Evolutionary conservation across 176 grass and related monocot genomes (phyloP), one percentile per base, ranked within the genome.

Genomic region (Luzula sylvatica): DNA sequence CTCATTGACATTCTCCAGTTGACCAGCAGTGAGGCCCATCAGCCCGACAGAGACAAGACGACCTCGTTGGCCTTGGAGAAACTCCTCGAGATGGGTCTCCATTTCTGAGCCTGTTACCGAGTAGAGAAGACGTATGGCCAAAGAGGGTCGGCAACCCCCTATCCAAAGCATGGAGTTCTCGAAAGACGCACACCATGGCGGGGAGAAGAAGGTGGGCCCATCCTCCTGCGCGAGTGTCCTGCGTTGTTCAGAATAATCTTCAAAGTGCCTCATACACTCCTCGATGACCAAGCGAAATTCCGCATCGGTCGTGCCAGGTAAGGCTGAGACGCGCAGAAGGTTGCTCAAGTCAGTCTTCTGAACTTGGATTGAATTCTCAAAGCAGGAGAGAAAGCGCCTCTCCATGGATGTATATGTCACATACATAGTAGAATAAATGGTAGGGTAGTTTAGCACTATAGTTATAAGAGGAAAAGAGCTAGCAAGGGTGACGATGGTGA

Each of bases 121-220:
- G 66, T 88, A 84, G 15, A 88, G 46, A 9, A 95, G 83, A 27
- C 76, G 80, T 61, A 88, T 67, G 51, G 61, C 20, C 42, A 95
- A 61, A n/a, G 83, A 66, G 0, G 83, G 79, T 24, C 83, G 89
- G 69, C 88, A 94, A 13, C 79, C 78, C 0, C 79, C 88, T 40
- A 87, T 39, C 75, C 68, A 94, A 44, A 84, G 73, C 43, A 76
- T n/a, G 21, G 83, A 74, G 52, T 72, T 87, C 51, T 95, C 88
- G 40, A 88, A 95, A 26, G 76, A 49, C 42, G 72, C 74, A 69
- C 83, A 95, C 88, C 88, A 95, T 12, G 73, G 66, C 26, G 79
- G 88, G 29, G 53, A 50, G 76, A 78, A 50, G 70, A 84, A 69
- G 61, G 69, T 58, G 5, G 73, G 20, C 14, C 68, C 73, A 42